These are phyloP conservation scores for Boletus fagicola DNA, from an alignment of 768 basidiomycete genomes.

Conservation along the genomic window DNA sequence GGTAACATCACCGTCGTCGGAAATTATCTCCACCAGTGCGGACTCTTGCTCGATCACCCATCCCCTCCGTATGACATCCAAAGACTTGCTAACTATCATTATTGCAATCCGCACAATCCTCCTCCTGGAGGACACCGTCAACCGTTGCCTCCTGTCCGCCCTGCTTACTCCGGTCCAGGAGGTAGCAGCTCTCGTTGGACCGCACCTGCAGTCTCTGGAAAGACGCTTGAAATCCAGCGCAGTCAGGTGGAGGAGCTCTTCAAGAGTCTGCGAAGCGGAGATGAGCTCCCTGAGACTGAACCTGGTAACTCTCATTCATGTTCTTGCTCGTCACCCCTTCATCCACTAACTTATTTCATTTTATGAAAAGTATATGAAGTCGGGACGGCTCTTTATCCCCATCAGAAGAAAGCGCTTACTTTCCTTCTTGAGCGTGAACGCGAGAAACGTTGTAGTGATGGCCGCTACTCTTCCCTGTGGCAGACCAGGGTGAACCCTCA, in stretches of 20 bases:
- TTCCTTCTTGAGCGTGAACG: conserved; percentile 89
- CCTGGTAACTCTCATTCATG: conserved; percentile 56
- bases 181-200: conserved; percentile 49
- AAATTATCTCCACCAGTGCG: conserved; percentile 64
- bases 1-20: conserved; percentile 86
- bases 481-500: conserved; percentile 52
- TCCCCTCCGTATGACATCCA: conserved; percentile 60
- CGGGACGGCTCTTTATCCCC: conserved; percentile 87
- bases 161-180: conserved; percentile 42
- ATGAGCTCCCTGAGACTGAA: conserved; percentile 83
- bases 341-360: conserved; percentile 17
- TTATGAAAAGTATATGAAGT: conserved; percentile 57
- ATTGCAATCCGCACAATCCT: conserved; percentile 88
- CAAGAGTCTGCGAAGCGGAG: conserved; percentile 81
- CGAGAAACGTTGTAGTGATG: conserved; percentile 56
- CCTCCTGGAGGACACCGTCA: conserved; percentile 63
- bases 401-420: conserved; percentile 97
- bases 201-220: conserved; percentile 55
- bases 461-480: conserved; percentile 72
- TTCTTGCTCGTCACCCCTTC: conserved; percentile 12
- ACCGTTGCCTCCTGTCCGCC: conserved; percentile 39
- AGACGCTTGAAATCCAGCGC: conserved; percentile 87
- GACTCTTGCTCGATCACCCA: conserved; percentile 80
- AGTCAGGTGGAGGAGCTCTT: conserved; percentile 94
- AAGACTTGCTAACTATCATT: conserved; percentile 61